Percentiles rank a stretch among this genome's conserved stretches.
Conservation (phyloP, 2,329 filamentous ascomycete genomes). For the Ceratocystis diversiconidia region DNA sequence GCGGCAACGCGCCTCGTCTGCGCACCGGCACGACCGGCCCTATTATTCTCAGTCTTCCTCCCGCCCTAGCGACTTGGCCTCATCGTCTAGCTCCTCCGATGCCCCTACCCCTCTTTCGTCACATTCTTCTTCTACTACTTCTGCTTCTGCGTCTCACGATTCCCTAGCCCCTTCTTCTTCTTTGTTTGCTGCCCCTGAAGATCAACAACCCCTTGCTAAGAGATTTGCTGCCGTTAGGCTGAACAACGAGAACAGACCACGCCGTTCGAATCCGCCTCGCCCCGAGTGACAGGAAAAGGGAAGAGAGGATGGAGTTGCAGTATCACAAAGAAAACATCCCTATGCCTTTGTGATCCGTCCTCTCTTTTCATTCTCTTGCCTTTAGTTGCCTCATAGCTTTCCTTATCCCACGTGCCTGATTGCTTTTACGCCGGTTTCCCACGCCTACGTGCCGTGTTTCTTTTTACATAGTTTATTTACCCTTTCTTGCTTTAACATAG, state of each 20-base stretch:
- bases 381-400: too few species aligned
- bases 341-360: neutral
- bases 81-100: constrained; percentile 22
- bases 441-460: too few species aligned
- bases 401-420: too few species aligned
- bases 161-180: neutral
- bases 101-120: constrained; percentile 20
- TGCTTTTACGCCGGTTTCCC: too few species aligned
- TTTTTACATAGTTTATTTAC: too few species aligned
- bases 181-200: constrained; percentile 25
- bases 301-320: neutral
- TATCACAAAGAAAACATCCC: neutral
- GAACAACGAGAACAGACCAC: constrained; percentile 28
- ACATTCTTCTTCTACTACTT: constrained; percentile 14
- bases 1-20: constrained; percentile 32
- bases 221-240: constrained; percentile 53
- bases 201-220: constrained; percentile 46
- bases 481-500: too few species aligned
- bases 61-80: constrained; percentile 21
- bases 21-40: constrained; percentile 3
- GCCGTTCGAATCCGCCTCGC: constrained; percentile 12
- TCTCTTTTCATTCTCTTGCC: neutral
- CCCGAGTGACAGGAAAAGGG: neutral
- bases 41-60: constrained; percentile 17
- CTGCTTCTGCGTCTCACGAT: constrained; percentile 1